phyloP scores from a whole-genome alignment of 306 rosid genomes.

The cucumber (Cucumis sativus) region DNA sequence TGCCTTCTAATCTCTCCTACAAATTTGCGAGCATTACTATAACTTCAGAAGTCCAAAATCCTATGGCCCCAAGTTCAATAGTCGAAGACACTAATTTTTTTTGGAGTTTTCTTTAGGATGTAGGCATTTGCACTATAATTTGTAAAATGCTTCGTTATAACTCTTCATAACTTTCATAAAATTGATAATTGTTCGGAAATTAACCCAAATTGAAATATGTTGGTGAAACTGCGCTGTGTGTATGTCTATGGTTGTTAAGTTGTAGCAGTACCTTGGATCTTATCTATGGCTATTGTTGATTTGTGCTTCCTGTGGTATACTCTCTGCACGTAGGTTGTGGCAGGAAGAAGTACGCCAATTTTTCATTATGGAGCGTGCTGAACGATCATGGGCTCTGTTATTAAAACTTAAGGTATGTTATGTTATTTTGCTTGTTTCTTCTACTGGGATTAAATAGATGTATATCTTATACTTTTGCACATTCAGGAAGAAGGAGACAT shows the following conservation, averaged over 20 bases:
- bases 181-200: not conserved
- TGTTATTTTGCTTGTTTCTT: not conserved
- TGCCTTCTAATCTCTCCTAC: not conserved
- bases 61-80: not conserved
- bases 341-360: slow-evolving; percentile 46
- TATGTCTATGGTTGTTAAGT: not conserved
- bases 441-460: not conserved
- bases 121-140: not conserved
- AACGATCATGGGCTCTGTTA: slow-evolving; percentile 49
- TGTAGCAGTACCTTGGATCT: not conserved
- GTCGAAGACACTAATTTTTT: not conserved
- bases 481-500: slow-evolving; percentile 59
- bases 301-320: not conserved
- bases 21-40: not conserved
- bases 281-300: not conserved
- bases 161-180: not conserved
- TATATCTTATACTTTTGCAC: slow-evolving; percentile 1
- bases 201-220: not conserved
- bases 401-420: slow-evolving; percentile 64
- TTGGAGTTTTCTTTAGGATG: not conserved
- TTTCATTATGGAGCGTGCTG: slow-evolving; percentile 21
- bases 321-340: slow-evolving; percentile 51
- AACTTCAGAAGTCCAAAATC: not conserved
- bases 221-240: not conserved
- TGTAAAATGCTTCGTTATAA: not conserved